These are phyloP conservation scores for Heliamphora pulchella DNA, from an alignment of 179 eudicot genomes.

Conservation along the genomic window DNA sequence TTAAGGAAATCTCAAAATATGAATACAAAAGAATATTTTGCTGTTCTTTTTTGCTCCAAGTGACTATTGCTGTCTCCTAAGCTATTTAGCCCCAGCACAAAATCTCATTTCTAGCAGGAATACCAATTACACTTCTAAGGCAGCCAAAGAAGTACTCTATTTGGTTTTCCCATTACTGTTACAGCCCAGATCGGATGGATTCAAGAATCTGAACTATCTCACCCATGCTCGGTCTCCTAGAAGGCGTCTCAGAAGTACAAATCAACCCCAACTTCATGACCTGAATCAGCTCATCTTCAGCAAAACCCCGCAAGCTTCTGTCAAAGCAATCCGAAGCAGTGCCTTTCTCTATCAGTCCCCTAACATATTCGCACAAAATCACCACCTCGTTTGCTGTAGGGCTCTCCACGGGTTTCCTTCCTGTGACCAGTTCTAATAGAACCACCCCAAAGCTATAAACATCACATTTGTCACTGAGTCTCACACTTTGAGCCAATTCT, in stretches of 20 bases:
- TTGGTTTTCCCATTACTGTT: neutral
- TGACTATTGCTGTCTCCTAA: conserved; percentile 10
- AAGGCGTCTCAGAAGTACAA: conserved; percentile 65
- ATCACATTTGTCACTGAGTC: conserved; percentile 72
- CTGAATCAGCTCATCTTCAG: conserved; percentile 77
- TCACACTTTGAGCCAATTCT: conserved; percentile 64
- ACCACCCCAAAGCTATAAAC: conserved; percentile 87
- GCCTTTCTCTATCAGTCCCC: conserved; percentile 58
- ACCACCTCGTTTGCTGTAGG: conserved; percentile 58
- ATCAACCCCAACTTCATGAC: conserved; percentile 85
- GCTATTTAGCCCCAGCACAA: conserved; percentile 15
- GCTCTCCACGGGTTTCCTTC: conserved; percentile 88
- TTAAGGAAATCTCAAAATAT: conserved; percentile 17
- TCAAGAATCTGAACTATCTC: conserved; percentile 80
- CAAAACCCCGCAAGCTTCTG: conserved; percentile 55
- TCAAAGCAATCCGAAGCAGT: conserved; percentile 71
- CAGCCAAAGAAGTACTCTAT: neutral
- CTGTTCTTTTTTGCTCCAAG: conserved; percentile 18
- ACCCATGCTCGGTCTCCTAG: conserved; percentile 86
- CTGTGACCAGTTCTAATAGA: conserved; percentile 79
- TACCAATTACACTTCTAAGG: conserved; percentile 8
- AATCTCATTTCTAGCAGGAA: conserved; percentile 11
- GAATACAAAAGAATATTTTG: conserved; percentile 48
- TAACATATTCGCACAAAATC: conserved; percentile 77
- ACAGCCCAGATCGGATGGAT: conserved; percentile 44